These are phyloP conservation scores for Ramaria rubella DNA, from an alignment of 768 basidiomycete genomes.

Conservation along the genomic window DNA sequence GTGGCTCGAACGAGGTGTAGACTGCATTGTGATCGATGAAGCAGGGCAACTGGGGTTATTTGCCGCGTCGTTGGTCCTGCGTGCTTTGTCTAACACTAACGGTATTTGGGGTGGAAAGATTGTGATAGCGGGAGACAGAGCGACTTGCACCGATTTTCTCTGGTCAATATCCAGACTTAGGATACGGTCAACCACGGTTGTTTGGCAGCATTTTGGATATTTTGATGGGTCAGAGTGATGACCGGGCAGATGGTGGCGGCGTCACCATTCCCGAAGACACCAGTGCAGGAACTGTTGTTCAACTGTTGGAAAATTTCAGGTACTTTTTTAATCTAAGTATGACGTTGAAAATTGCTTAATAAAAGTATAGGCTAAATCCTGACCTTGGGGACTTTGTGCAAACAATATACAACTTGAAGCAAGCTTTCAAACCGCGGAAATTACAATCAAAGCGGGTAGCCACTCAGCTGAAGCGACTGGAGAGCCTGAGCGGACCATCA, in stretches of 20 bases:
- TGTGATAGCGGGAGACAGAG: constrained; percentile 46
- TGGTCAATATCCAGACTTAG: constrained; percentile 39
- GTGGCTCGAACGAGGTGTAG: constrained; percentile 32
- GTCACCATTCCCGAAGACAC: constrained; percentile 16
- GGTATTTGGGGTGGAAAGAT: constrained; percentile 28
- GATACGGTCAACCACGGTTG: constrained; percentile 22
- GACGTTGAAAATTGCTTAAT: neutral
- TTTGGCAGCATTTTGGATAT: constrained; percentile 47
- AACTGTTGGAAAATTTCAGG: constrained; percentile 48
- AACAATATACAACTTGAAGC: constrained; percentile 42
- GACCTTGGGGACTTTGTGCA: constrained; percentile 50
- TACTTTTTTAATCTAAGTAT: constrained; percentile 14
- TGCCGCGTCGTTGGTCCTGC: constrained; percentile 39
- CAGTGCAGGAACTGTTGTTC: constrained; percentile 33
- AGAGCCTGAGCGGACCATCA: constrained; percentile 16
- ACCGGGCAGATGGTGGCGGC: constrained; percentile 12
- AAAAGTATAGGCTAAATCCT: constrained; percentile 36
- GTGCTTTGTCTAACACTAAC: constrained; percentile 27
- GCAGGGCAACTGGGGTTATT: constrained; percentile 46
- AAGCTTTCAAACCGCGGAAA: constrained; percentile 44
- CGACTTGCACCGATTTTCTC: constrained; percentile 45
- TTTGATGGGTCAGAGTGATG: constrained; percentile 31
- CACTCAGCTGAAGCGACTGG: constrained; percentile 26
- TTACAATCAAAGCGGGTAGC: constrained; percentile 36
- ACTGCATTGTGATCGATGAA: constrained; percentile 43